A percentile compares a stretch with the other conserved stretches of the same genome.
Evolutionary conservation across 768 basidiomycete genomes (phyloP).

Genomic region (Inosperma sp.): DNA sequence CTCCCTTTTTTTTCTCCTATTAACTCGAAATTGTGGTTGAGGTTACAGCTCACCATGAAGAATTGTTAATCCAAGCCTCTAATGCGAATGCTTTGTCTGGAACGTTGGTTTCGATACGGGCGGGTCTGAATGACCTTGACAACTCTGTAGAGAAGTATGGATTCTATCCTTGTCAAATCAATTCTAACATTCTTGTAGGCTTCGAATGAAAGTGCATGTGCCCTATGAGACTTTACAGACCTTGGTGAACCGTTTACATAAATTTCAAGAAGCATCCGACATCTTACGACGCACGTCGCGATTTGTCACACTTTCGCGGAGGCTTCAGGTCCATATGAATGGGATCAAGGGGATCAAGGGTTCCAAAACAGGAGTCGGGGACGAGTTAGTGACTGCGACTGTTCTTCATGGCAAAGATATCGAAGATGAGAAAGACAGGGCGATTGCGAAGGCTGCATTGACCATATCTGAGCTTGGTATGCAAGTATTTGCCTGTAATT

Average conservation of each 20-base stretch:
- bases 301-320: conserved; percentile 76
- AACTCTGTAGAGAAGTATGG: conserved; percentile 71
- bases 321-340: conserved; percentile 82
- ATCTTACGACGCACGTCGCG: conserved; percentile 78
- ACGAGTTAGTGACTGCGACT: conserved; percentile 21
- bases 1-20: conserved; percentile 9
- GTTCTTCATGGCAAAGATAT: conserved; percentile 32
- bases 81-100: conserved; percentile 66
- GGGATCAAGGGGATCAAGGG: conserved; percentile 47
- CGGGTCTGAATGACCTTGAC: conserved; percentile 71
- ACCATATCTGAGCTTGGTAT: conserved; percentile 86
- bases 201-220: conserved; percentile 78
- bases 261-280: conserved; percentile 80
- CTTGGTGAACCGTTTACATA: conserved; percentile 68
- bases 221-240: conserved; percentile 75
- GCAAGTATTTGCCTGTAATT: conserved; percentile 25
- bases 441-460: conserved; percentile 90
- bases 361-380: conserved; percentile 13
- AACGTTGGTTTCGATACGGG: conserved; percentile 60
- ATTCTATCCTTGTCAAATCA: neutral
- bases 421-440: conserved; percentile 81
- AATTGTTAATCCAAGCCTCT: conserved; percentile 77
- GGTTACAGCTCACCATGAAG: conserved; percentile 82
- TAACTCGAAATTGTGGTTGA: conserved; percentile 29
- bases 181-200: conserved; percentile 40